Conservation (phyloP, 768 basidiomycete genomes). For the Mycena belliarum region DNA sequence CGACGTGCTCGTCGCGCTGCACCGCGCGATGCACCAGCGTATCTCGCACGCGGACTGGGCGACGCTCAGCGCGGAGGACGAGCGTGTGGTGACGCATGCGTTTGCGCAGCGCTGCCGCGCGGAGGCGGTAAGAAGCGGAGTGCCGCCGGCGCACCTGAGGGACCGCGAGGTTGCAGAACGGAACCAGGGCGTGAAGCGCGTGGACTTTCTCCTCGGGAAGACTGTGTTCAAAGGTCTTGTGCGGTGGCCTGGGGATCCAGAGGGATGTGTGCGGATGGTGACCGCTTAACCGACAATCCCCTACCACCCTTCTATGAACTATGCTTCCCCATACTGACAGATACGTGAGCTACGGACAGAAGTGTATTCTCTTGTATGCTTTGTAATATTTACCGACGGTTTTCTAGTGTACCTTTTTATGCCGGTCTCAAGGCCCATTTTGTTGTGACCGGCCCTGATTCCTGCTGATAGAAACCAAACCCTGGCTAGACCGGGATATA, state of each 20-base stretch:
- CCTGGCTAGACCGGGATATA: no score
- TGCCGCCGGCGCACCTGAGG: slow-evolving; percentile 31
- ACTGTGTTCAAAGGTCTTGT: slow-evolving; percentile 38
- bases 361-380: no score
- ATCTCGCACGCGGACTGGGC: slow-evolving; percentile 1
- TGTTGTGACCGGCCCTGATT: no score
- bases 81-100: slow-evolving; percentile 34
- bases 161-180: slow-evolving; percentile 33
- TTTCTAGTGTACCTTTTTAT: no score
- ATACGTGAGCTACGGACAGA: no score
- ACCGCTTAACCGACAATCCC: background rate
- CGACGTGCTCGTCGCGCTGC: slow-evolving; percentile 11
- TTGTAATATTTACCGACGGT: no score
- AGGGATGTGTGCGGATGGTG: background rate
- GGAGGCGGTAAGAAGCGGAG: slow-evolving; percentile 40
- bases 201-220: slow-evolving; percentile 38
- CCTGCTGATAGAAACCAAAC: no score
- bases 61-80: background rate
- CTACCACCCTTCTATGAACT: no score
- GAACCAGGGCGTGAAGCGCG: slow-evolving; percentile 38
- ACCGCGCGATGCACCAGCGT: slow-evolving; percentile 11
- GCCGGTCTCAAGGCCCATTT: no score
- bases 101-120: slow-evolving; percentile 28
- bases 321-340: no score
- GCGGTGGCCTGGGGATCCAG: slow-evolving; percentile 23